Evolutionary conservation across 2,329 filamentous ascomycete species (phyloP), one percentile per base, ranked within the genome.

Genomic region (Trichoderma koningiopsis): DNA sequence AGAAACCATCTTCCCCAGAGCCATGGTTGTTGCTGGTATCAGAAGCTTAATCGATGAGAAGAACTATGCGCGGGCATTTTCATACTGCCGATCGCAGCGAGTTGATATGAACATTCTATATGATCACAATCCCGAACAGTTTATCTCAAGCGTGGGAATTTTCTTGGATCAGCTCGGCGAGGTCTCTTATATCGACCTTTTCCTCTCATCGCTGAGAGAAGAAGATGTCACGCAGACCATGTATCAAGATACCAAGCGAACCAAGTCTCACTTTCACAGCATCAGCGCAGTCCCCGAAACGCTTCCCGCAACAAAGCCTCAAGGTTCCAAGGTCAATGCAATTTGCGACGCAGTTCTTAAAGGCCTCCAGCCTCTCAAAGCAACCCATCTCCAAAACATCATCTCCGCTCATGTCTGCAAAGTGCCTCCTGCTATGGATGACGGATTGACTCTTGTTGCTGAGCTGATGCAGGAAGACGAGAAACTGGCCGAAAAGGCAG

Each of bases 41-140:
- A 88, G 96, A 59, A 87, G 88, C 61, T 88, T 92, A 63, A 92
- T 99, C 63, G 91, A 94, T 66, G 84, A 87, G 37, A 92, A 92
- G 77, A 89, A 96, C 74, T 99, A 97, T 76, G 88, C 87, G 60
- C 88, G 88, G 63, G 96, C 96, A 0, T 99, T 97, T 77, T 83
- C 92, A 27, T 91, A 93, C 71, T 98, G 96, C 77, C 89, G 96
- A 62, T 95, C 90, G 27, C 96, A 99, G 78, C 89, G 96, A 73
- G 96, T 99, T 0, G 96, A 99, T 76, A 94, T 98, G 91, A 99
- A 99, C 76, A 95, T 99, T 71, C 83, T 99, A 2, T 95, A 97
- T 76, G 96, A 99, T 76, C 93, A 98, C 80, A 89, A 89, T n/a
- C 93, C 95, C 0, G 85, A 89, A 47, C 92, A 96, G 73, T 97